Evolutionary conservation across 352 stramenopile species (phyloP), one percentile per base, ranked within the genome.

Genomic region (Globisporangium megalacanthum): DNA sequence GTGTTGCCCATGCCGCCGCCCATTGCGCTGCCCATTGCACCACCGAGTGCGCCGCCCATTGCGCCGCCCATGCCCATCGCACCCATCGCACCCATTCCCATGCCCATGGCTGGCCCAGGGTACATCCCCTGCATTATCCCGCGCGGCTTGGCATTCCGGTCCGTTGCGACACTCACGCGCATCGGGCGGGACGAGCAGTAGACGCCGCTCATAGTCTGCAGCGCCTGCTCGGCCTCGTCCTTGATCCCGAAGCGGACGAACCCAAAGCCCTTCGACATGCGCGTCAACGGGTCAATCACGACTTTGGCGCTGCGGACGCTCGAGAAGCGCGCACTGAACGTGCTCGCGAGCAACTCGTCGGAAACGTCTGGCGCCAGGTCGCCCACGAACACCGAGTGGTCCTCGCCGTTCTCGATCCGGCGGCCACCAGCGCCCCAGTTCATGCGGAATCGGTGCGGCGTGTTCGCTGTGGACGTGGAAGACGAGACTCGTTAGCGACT

Each of bases 341-440:
- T 92, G 44, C 62, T 81, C 45, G 94, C 58, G n/a, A 97, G 78
- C 70, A 92, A 54, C 14, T 93, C 80, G 52, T 97, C 88, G 4
- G 73, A 91, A n/a, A 97, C 88, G 42, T 96, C 89, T 0, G 86
- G 79, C n/a, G 86, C 80, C 42, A 97, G 65, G 64, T 97, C 90
- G 9, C 90, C 90, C 17, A 97, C 90, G 56, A 97, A 97, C 46
- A 97, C 87, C 48, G 89, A 97, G 60, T 92, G 88, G 55, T 97
- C 79, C 51, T 92, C 78, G 6, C 68, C 65, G 36, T 81, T 79
- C 62, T 96, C 87, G 56, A 95, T 91, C 20, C 88, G 83, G 25
- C 85, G 84, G 1, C 88, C 89, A 20, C 88, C 87, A 39, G 83
- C 83, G 37, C 89, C 89, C 89, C 89, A 97, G 67, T 97, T 97